phyloP scores from a whole-genome alignment of 1,284 basidiomycete species.

The Leccinum solheimii region DNA sequence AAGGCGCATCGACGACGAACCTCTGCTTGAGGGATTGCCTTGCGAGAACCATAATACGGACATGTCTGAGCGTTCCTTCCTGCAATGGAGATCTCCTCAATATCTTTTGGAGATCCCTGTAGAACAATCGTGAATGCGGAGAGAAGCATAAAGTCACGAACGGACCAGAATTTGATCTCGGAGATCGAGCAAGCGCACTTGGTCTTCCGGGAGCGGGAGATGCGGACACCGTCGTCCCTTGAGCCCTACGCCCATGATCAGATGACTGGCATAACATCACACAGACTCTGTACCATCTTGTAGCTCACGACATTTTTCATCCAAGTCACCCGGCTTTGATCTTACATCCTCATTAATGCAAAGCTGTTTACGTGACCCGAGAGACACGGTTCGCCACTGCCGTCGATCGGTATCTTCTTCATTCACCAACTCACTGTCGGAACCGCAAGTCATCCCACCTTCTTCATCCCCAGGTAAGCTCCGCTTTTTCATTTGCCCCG shows the following conservation, averaged over 20 bases:
- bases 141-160: slow-evolving; percentile 10
- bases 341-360: too few relatives aligned
- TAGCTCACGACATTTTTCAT: too few relatives aligned
- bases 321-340: too few relatives aligned
- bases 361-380: slow-evolving; percentile 91
- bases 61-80: slow-evolving; percentile 75
- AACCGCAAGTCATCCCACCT: slow-evolving; percentile 1
- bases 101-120: slow-evolving; percentile 87
- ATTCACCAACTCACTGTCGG: neutral
- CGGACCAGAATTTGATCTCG: slow-evolving; percentile 85
- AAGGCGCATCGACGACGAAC: slow-evolving; percentile 41
- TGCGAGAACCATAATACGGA: slow-evolving; percentile 91
- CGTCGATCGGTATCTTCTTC: slow-evolving; percentile 23
- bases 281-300: too few relatives aligned
- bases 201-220: slow-evolving; percentile 78
- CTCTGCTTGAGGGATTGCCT: slow-evolving; percentile 88
- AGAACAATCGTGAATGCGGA: slow-evolving; percentile 1
- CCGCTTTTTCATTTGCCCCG: slow-evolving; percentile 22
- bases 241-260: slow-evolving; percentile 43
- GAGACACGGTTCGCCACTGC: slow-evolving; percentile 66
- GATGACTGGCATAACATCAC: too few relatives aligned
- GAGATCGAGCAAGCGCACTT: slow-evolving; percentile 76
- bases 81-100: slow-evolving; percentile 84
- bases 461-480: slow-evolving; percentile 27
- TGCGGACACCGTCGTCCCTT: slow-evolving; percentile 73